These are phyloP conservation scores for Chrysoporthe puriensis DNA, from an alignment of 2,329 filamentous ascomycete genomes.

Conservation along the genomic window DNA sequence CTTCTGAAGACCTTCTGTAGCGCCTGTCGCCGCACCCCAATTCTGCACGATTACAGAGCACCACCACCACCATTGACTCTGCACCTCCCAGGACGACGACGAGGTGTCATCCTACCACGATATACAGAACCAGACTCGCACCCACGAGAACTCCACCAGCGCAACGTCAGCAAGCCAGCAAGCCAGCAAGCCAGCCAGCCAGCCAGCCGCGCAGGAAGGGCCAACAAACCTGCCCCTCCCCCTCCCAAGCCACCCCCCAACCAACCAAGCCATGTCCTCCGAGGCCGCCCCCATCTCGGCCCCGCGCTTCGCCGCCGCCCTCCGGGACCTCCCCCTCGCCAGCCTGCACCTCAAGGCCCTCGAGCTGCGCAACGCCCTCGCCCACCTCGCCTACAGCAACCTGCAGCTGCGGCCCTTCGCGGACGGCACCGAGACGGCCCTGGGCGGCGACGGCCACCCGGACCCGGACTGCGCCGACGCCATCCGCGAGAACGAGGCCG, in stretches of 20 bases:
- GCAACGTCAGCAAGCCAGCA: too few relatives aligned
- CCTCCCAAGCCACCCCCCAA: conserved; percentile 1
- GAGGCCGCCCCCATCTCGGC: conserved; percentile 60
- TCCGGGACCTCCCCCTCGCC: conserved; percentile 67
- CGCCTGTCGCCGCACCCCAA: not conserved
- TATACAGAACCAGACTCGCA: too few relatives aligned
- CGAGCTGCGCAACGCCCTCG: conserved; percentile 75
- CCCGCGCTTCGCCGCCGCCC: conserved; percentile 66
- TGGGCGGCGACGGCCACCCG: conserved; percentile 40
- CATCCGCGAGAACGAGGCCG: conserved; percentile 70
- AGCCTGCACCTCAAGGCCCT: conserved; percentile 74
- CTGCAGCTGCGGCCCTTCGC: conserved; percentile 72
- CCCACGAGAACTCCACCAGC: too few relatives aligned
- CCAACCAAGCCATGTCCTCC: conserved; percentile 57
- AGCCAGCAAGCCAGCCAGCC: not conserved
- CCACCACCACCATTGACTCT: not conserved
- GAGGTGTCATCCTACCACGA: too few relatives aligned
- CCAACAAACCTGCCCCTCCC: not conserved
- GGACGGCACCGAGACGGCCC: conserved; percentile 47
- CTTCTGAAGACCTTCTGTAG: not conserved
- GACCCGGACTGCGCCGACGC: conserved; percentile 76
- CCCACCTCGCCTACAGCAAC: conserved; percentile 75
- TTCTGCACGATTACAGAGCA: not conserved
- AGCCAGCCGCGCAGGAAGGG: not conserved
- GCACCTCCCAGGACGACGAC: not conserved